Base-by-base conservation (phyloP, 106 monocot species). In the Amphibolis antarctica region DNA sequence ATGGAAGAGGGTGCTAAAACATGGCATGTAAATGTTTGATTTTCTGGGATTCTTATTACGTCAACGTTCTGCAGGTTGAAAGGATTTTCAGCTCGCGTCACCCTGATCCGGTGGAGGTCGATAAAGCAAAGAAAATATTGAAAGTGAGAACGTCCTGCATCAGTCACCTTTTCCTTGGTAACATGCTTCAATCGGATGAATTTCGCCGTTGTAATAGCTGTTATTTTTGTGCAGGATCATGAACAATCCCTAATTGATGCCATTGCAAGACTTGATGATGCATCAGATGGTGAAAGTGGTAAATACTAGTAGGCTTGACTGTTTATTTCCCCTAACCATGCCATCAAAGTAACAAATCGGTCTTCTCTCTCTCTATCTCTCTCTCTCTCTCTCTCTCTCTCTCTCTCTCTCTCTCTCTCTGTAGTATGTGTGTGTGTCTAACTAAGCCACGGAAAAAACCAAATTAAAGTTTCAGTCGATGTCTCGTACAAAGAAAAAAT, bases 221-320 rank as follows among this genome's bases (percentile, higher is more conserved):
- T 2, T 36, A 36, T 36, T 36, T 36, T 36, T 18, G 43, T 60
- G 42, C 74, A 86, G 86, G 86, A 83, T 29, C 83, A 83, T 54
- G 88, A 88, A 42, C 78, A 84, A 66, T 78, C 88, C 23, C 50
- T 88, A 42, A 78, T 88, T 56, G 81, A 84, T 70, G 84, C 76
- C n/a, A 78, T 88, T 21, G 71, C 81, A 27, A 84, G 75, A 69
- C 75, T 88, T 29, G 81, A 83, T 60, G 88, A 88, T 60, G 76
- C 81, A 49, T 83, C 88, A 10, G 88, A 88, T 58, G 84, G 83
- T 65, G 88, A 84, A 71, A 84, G 83, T 65, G 88, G 88, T 88
- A 88, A 88, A 71, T 71, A 71, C 29, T 53, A 14, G 20, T 60
- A 36, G 36, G 36, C 36, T 7, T 36, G 36, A 36, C 36, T 36